Base-by-base conservation (phyloP, 192 early-diverging fungal genomes). In the Coemansia sp. region DNA sequence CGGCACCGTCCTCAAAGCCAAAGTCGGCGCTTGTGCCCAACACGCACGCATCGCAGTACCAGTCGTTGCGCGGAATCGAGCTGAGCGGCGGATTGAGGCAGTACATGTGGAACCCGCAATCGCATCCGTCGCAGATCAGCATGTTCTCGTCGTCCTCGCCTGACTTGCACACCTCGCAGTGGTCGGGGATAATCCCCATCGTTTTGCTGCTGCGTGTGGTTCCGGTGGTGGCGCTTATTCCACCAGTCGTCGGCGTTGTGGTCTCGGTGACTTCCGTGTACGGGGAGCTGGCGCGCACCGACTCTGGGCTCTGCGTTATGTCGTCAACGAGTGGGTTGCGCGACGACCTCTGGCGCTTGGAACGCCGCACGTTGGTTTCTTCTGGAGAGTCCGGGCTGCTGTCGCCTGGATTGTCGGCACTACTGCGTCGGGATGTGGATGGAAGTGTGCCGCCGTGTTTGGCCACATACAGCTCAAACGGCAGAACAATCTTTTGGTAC, bases 1-100 rank as follows among this genome's bases (percentile, higher is more conserved):
- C 90, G 12, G 86, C 87, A 5, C 92, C 92, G 49, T 98, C 95
- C 59, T 95, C 93, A 70, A 97, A 99, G 3, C 95, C 97, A 82
- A 92, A 99, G 63, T 99, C 94, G 19, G 90, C 84, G 39, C 94
- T 92, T 16, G 87, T 85, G 6, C 85, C 80, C 49, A 88, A 75
- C 18, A 97, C 72, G 63, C 97, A 99, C 42, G 90, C 74, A 18
- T 90, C 73, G 81, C 97, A 99, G 69, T 91, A 93, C 95, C 95
- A 99, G 47, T 95, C 92, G 68, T 77, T 85, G 69, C 38, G 66
- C 4, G 92, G 91, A 9, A 89, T 81, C 9, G 65, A 57, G 5
- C 23, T 74, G 39, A 93, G 77, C 16, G 89, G 86, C 15, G 93
- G 93, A 16, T 73, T 76, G 16, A 95, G 77, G 66, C 96, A 98